phyloP scores from a whole-genome alignment of 23 red algal genomes.

The Gracilariopsis chorda region DNA sequence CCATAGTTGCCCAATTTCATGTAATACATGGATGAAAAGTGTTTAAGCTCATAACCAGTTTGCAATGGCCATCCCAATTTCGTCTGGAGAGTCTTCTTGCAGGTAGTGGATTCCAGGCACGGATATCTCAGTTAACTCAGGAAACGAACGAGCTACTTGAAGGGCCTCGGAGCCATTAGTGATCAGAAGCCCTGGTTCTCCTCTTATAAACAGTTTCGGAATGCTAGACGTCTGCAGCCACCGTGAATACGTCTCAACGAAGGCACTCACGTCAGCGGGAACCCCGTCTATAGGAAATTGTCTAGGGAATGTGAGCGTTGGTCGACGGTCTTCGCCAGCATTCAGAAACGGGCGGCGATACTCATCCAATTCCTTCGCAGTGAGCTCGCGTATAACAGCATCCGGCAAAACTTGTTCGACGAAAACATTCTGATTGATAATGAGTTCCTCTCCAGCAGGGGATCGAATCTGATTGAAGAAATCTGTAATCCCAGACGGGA shows the following conservation, averaged over 20 bases:
- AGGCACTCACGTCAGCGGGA: neutral
- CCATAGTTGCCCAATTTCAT: too few species aligned
- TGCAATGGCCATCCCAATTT: constrained; percentile 39
- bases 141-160: neutral
- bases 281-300: constrained; percentile 22
- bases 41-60: neutral
- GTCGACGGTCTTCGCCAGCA: constrained; percentile 26
- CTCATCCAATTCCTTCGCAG: neutral
- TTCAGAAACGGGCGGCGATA: constrained; percentile 50
- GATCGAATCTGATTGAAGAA: constrained; percentile 23
- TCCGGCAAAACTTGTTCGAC: neutral
- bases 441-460: constrained; percentile 27
- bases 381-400: neutral
- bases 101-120: constrained; percentile 29
- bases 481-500: neutral
- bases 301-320: constrained; percentile 25
- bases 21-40: too few species aligned
- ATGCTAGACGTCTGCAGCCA: constrained; percentile 25
- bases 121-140: neutral
- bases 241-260: constrained; percentile 8
- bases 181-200: constrained; percentile 18
- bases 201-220: constrained; percentile 52
- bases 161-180: neutral
- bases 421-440: constrained; percentile 13
- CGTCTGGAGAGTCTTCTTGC: constrained; percentile 37